These are phyloP conservation scores for Alternaria ventricosa DNA, from an alignment of 2,329 filamentous ascomycete genomes.

Conservation along the genomic window DNA sequence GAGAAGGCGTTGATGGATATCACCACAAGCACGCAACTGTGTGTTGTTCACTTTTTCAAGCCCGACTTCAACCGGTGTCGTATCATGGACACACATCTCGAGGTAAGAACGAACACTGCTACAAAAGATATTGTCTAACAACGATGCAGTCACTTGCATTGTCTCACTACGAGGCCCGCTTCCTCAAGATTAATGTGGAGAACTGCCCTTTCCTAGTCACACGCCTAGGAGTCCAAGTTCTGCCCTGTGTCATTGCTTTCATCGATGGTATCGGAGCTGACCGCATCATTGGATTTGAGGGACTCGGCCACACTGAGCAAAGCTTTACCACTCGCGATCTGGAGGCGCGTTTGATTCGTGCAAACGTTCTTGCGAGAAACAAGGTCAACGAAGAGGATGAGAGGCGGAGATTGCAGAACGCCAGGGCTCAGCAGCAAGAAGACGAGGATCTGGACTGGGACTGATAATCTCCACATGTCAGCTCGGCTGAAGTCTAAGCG, in stretches of 20 bases:
- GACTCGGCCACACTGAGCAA: slow-evolving; percentile 60
- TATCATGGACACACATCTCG: slow-evolving; percentile 67
- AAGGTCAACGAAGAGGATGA: slow-evolving; percentile 59
- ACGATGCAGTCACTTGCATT: slow-evolving; percentile 54
- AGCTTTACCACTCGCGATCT: slow-evolving; percentile 62
- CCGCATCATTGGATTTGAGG: slow-evolving; percentile 66
- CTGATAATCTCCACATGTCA: slow-evolving; percentile 26
- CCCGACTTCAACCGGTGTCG: slow-evolving; percentile 67
- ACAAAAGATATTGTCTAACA: not conserved
- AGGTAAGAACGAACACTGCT: slow-evolving; percentile 36
- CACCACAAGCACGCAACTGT: slow-evolving; percentile 64
- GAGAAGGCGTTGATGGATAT: slow-evolving; percentile 67
- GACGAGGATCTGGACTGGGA: slow-evolving; percentile 62
- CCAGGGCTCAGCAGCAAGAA: slow-evolving; percentile 42
- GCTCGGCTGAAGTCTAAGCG: not conserved
- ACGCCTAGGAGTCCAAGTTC: slow-evolving; percentile 63
- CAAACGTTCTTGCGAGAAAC: slow-evolving; percentile 59
- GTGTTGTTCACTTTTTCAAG: slow-evolving; percentile 69
- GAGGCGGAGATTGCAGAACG: slow-evolving; percentile 30
- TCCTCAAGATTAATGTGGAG: slow-evolving; percentile 65
- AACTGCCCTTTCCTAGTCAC: slow-evolving; percentile 66
- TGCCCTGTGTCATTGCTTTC: slow-evolving; percentile 66
- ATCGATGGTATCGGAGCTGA: slow-evolving; percentile 62
- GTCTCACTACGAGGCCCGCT: slow-evolving; percentile 65
- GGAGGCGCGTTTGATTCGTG: slow-evolving; percentile 59